Evolutionary conservation across 345 rosid species (phyloP).

Genomic region (Eucalyptus pauciflora): DNA sequence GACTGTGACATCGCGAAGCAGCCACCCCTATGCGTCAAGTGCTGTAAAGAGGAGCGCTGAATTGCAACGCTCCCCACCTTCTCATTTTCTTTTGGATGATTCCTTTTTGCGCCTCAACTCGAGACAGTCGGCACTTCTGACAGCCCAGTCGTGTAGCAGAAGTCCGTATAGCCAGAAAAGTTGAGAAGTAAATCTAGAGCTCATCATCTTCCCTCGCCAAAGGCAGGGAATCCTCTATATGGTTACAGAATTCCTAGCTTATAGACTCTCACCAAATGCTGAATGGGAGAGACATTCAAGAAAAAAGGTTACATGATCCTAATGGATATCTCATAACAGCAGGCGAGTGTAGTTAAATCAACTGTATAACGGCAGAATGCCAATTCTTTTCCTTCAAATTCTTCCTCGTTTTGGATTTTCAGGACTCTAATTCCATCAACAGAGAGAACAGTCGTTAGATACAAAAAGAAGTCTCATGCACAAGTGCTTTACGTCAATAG

Average conservation of each 20-base stretch:
- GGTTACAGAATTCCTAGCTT: not conserved
- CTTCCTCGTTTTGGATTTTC: not conserved
- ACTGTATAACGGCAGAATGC: not conserved
- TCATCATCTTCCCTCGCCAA: not conserved
- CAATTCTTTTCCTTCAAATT: not conserved
- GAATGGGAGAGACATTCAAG: not conserved
- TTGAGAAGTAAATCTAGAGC: not conserved
- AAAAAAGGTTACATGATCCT: not conserved
- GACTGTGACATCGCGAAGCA: constrained; percentile 49
- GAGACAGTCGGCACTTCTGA: not conserved
- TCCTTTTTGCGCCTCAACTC: not conserved
- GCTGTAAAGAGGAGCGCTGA: constrained; percentile 41
- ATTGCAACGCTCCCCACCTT: not conserved
- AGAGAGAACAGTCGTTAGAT: not conserved
- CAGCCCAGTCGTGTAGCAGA: not conserved
- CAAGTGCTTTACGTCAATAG: not conserved
- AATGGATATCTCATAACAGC: not conserved
- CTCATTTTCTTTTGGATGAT: not conserved
- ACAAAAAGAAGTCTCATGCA: not conserved
- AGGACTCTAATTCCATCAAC: not conserved
- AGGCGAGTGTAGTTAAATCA: not conserved
- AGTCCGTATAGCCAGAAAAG: not conserved
- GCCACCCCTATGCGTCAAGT: constrained; percentile 58
- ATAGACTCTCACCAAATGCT: not conserved
- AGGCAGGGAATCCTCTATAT: not conserved